These are phyloP conservation scores for Lachnellula hyalina DNA, from an alignment of 2,329 filamentous ascomycete species.

Conservation along the genomic window DNA sequence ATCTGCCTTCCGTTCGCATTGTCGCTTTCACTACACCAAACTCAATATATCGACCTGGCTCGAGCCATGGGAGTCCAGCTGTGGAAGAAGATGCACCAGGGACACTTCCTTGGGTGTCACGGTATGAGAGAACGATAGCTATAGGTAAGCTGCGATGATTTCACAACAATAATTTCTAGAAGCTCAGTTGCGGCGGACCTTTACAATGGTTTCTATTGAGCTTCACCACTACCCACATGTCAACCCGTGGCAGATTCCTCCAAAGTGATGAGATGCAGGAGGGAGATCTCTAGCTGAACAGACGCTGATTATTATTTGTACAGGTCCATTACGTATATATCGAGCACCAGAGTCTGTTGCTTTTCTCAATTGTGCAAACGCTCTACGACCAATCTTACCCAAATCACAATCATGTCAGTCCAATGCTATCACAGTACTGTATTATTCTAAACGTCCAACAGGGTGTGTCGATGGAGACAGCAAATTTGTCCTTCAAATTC, in stretches of 20 bases:
- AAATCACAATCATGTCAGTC: conserved; percentile 70
- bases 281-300: not conserved
- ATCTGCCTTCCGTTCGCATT: conserved; percentile 29
- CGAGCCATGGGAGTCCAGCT: conserved; percentile 29
- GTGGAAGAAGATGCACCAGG: conserved; percentile 46
- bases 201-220: too few relatives aligned
- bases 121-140: conserved; percentile 76
- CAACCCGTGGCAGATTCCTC: too few relatives aligned
- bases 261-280: too few relatives aligned
- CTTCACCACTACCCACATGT: too few relatives aligned
- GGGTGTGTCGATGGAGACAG: conserved; percentile 83
- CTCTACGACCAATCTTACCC: conserved; percentile 80
- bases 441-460: too few relatives aligned
- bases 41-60: conserved; percentile 14
- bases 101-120: conserved; percentile 66
- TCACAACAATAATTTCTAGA: not conserved
- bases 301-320: not conserved
- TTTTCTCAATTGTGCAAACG: conserved; percentile 79
- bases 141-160: conserved; percentile 49
- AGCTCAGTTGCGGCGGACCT: too few relatives aligned
- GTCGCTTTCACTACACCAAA: conserved; percentile 49
- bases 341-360: conserved; percentile 79
- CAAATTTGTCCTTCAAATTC: conserved; percentile 80
- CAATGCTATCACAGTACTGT: too few relatives aligned
- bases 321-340: conserved; percentile 76